Conservation (phyloP, 176 grass and related monocot species). For the Eleusine indica region DNA sequence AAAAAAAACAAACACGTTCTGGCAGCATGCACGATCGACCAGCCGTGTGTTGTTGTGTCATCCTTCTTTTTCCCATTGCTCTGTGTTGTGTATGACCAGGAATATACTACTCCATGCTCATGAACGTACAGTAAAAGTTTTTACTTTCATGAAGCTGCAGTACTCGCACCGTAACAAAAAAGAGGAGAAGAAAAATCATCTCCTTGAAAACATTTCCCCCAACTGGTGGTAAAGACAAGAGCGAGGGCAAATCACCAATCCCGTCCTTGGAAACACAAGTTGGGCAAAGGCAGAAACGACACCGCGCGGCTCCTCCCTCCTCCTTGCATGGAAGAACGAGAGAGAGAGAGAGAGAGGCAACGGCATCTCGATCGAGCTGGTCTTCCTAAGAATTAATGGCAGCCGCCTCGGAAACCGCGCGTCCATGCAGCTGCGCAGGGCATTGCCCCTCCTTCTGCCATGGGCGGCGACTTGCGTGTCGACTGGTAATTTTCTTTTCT, state of each 20-base stretch:
- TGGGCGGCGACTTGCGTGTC: constrained; percentile 2
- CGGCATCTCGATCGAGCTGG: not conserved
- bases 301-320: not conserved
- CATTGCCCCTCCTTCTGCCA: not conserved
- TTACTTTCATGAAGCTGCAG: too few relatives aligned
- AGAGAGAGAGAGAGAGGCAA: not conserved
- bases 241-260: constrained; percentile 32
- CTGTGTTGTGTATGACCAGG: not conserved
- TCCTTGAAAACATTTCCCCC: not conserved
- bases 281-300: not conserved
- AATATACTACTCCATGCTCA: too few relatives aligned
- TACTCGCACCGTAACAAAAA: too few relatives aligned
- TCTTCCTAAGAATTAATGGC: constrained; percentile 46
- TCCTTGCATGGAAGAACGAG: not conserved
- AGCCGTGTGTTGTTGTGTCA: not conserved
- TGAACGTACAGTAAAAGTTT: too few relatives aligned
- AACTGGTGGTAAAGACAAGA: not conserved
- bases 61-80: not conserved
- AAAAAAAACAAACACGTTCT: not conserved
- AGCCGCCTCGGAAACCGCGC: constrained; percentile 31
- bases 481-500: not conserved
- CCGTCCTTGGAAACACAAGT: constrained; percentile 33
- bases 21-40: not conserved
- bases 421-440: not conserved
- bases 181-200: too few relatives aligned